phyloP scores from a whole-genome alignment of 1,139 yeast genomes.

The Scheffersomyces cryptocercus region DNA sequence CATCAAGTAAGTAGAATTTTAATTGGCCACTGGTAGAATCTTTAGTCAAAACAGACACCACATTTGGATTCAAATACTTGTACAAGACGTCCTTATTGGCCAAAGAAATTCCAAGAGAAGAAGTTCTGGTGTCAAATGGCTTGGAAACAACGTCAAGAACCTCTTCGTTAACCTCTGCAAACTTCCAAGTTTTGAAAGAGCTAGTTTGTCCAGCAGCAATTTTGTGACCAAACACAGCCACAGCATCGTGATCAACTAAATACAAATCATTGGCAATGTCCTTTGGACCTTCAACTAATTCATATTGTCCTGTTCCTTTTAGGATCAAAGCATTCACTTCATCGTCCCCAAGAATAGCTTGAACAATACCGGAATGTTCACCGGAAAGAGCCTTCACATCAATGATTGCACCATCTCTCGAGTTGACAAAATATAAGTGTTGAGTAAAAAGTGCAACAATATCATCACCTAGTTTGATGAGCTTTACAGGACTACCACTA shows the following conservation, averaged over 20 bases:
- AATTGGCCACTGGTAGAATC: slow-evolving; percentile 29
- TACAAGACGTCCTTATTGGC: slow-evolving; percentile 76
- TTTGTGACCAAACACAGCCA: slow-evolving; percentile 24
- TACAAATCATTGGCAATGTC: slow-evolving; percentile 12
- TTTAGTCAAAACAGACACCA: slow-evolving; percentile 55
- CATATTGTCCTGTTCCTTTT: neutral
- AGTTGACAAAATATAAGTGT: slow-evolving; percentile 18
- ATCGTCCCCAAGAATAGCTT: neutral
- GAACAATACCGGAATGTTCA: neutral
- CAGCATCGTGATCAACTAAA: slow-evolving; percentile 15
- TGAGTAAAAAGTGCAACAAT: slow-evolving; percentile 24
- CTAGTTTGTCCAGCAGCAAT: slow-evolving; percentile 14
- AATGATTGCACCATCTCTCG: slow-evolving; percentile 26
- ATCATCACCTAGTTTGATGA: slow-evolving; percentile 17
- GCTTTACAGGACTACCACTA: slow-evolving; percentile 14
- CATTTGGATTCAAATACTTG: slow-evolving; percentile 78
- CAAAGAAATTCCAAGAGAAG: slow-evolving; percentile 70
- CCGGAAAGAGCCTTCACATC: neutral
- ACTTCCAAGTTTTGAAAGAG: slow-evolving; percentile 29
- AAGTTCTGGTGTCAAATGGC: slow-evolving; percentile 46
- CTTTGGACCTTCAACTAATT: neutral
- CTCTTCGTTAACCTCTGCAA: slow-evolving; percentile 16
- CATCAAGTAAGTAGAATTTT: slow-evolving; percentile 60
- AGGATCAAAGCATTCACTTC: neutral
- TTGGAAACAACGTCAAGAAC: slow-evolving; percentile 22